Percentiles rank a stretch among this genome's conserved stretches.
Evolutionary conservation across 225 moss, liverwort and hornwort genomes (phyloP).

Genomic region (Marchantia paleacea): DNA sequence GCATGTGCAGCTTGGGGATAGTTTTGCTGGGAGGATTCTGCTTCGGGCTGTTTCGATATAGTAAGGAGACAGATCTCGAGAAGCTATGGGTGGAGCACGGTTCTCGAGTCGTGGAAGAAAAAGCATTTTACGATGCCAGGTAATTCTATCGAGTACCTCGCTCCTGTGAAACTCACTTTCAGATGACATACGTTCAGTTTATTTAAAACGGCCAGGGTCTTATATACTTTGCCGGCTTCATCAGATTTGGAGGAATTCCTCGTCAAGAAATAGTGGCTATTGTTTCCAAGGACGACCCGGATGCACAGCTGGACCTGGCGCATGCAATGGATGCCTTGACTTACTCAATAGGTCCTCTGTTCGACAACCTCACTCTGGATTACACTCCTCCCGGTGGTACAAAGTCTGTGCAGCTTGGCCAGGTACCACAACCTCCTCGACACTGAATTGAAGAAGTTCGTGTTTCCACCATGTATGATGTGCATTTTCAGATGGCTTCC

Average conservation of each 20-base stretch:
- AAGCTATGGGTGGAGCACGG: conserved; percentile 96
- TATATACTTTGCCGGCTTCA: background rate
- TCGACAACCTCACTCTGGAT: conserved; percentile 55
- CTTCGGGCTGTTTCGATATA: conserved; percentile 68
- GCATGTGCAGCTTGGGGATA: conserved; percentile 59
- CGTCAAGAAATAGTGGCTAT: conserved; percentile 80
- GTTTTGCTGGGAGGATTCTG: conserved; percentile 72
- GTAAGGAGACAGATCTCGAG: conserved; percentile 82
- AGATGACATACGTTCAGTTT: background rate
- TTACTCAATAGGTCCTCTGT: conserved; percentile 59
- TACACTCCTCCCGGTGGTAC: conserved; percentile 27
- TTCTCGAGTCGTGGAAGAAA: conserved; percentile 78
- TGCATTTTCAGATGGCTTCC: background rate
- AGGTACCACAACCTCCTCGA: conserved; percentile 15
- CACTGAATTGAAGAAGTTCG: background rate
- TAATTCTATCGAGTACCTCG: conserved; percentile 3
- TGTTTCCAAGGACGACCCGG: conserved; percentile 56
- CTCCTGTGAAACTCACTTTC: background rate
- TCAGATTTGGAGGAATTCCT: conserved; percentile 84
- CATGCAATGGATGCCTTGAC: conserved; percentile 67
- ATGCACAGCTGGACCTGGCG: conserved; percentile 57
- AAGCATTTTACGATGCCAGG: conserved; percentile 64
- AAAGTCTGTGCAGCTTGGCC: conserved; percentile 28
- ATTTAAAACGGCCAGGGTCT: too few relatives aligned
- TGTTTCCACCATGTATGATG: background rate